phyloP scores from a whole-genome alignment of 106 monocot species.

The Xerophyta viscosa region DNA sequence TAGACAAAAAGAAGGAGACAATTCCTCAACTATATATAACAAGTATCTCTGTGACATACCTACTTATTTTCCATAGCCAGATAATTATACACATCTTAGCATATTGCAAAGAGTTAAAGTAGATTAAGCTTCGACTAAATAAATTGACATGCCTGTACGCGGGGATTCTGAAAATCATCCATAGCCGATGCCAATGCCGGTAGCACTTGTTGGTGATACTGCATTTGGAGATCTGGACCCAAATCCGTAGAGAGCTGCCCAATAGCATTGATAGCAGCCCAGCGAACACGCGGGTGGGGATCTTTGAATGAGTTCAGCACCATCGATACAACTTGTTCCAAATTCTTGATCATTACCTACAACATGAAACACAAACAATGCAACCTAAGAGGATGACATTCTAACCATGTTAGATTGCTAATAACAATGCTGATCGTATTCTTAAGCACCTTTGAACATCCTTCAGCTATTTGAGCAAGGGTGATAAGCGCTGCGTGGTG shows the following conservation, averaged over 20 bases:
- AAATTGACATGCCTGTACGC: constrained; percentile 67
- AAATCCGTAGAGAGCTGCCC: constrained; percentile 93
- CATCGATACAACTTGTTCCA: constrained; percentile 91
- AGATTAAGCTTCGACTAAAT: not conserved
- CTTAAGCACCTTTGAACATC: constrained; percentile 71
- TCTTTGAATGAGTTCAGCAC: constrained; percentile 78
- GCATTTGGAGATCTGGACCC: constrained; percentile 81
- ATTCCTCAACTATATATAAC: too few species aligned
- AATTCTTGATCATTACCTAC: constrained; percentile 90
- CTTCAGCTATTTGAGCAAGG: constrained; percentile 97
- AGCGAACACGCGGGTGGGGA: constrained; percentile 82
- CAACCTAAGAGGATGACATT: not conserved
- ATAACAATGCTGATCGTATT: too few species aligned
- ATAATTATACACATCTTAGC: not conserved
- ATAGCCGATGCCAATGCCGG: constrained; percentile 88
- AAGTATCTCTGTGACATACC: too few species aligned
- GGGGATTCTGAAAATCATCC: constrained; percentile 98
- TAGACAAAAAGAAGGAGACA: too few species aligned
- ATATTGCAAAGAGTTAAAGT: not conserved
- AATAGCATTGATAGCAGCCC: constrained; percentile 96
- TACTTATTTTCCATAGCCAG: too few species aligned
- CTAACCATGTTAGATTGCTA: too few species aligned
- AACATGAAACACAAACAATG: constrained; percentile 3
- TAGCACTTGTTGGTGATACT: constrained; percentile 73
- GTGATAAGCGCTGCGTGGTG: constrained; percentile 89